These are phyloP conservation scores for Lachancea kluyveri DNA, from an alignment of 805 yeast species.

Conservation along the genomic window DNA sequence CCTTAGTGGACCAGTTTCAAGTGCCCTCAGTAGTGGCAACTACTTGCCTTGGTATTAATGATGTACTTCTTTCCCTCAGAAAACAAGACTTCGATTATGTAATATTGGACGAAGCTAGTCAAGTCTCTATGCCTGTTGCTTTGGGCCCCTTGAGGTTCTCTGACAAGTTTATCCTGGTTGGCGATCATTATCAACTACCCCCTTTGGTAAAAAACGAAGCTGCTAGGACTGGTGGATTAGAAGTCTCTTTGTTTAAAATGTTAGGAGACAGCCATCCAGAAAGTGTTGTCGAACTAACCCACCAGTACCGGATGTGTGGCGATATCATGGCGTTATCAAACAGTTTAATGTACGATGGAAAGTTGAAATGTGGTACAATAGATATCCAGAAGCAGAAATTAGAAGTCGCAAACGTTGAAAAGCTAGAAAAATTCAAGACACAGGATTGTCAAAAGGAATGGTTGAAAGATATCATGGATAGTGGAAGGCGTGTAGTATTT, in stretches of 20 bases:
- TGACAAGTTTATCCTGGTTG: constrained; percentile 83
- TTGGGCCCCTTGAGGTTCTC: constrained; percentile 80
- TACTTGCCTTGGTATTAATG: constrained; percentile 69
- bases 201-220: constrained; percentile 71
- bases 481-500: constrained; percentile 60
- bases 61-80: constrained; percentile 23
- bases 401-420: constrained; percentile 37
- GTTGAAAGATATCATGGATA: constrained; percentile 52
- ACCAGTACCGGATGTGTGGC: constrained; percentile 88
- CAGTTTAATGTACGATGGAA: constrained; percentile 66
- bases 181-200: constrained; percentile 91
- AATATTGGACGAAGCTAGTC: constrained; percentile 95
- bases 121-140: constrained; percentile 85
- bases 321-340: constrained; percentile 85
- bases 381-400: constrained; percentile 56
- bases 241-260: constrained; percentile 67
- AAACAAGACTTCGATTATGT: constrained; percentile 76
- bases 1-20: constrained; percentile 42
- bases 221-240: constrained; percentile 54
- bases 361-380: constrained; percentile 68
- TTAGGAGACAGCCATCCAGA: constrained; percentile 69
- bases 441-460: constrained; percentile 32
- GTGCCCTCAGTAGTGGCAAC: constrained; percentile 75
- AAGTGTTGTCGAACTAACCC: constrained; percentile 66
- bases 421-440: constrained; percentile 7